Percentiles rank a stretch among this genome's conserved stretches.
Evolutionary conservation across 345 rosid species (phyloP).

Genomic region (Mallotus nudiflorus): DNA sequence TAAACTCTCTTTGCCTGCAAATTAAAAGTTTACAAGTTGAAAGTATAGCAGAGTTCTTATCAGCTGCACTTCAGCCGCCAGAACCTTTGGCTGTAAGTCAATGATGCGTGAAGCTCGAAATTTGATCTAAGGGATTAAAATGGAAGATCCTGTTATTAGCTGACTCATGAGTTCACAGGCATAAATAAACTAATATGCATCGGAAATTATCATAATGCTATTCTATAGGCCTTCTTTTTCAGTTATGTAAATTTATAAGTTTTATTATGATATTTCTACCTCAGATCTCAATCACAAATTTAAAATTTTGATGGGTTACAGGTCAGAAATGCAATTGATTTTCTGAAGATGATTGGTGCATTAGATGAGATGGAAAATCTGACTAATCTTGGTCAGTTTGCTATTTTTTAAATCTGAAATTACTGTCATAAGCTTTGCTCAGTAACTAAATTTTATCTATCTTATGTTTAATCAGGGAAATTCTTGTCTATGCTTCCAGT

Average conservation of each 20-base stretch:
- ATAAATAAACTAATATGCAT: not conserved
- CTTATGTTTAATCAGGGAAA: slow-evolving; percentile 51
- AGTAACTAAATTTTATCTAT: not conserved
- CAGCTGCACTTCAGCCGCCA: slow-evolving; percentile 95
- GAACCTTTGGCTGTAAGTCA: slow-evolving; percentile 82
- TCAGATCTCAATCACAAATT: slow-evolving; percentile 11
- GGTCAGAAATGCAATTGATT: slow-evolving; percentile 95
- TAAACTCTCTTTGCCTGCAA: slow-evolving; percentile 99
- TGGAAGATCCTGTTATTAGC: not conserved
- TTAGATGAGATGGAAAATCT: slow-evolving; percentile 88
- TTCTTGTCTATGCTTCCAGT: slow-evolving; percentile 88
- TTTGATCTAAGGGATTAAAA: slow-evolving; percentile 4
- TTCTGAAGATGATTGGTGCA: slow-evolving; percentile 91
- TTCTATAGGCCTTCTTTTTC: not conserved
- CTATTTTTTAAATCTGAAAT: slow-evolving; percentile 16
- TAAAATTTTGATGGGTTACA: slow-evolving; percentile 31
- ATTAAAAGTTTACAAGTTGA: slow-evolving; percentile 91
- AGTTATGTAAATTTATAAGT: not conserved
- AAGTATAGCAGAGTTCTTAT: slow-evolving; percentile 88
- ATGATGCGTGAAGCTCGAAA: not conserved
- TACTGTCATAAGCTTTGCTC: slow-evolving; percentile 10
- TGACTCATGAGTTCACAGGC: not conserved
- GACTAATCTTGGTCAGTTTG: slow-evolving; percentile 83
- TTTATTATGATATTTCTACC: not conserved
- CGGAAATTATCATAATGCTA: slow-evolving; percentile 4